phyloP scores from a whole-genome alignment of 2,329 filamentous ascomycete species.

The Uncinocarpus reesii region DNA sequence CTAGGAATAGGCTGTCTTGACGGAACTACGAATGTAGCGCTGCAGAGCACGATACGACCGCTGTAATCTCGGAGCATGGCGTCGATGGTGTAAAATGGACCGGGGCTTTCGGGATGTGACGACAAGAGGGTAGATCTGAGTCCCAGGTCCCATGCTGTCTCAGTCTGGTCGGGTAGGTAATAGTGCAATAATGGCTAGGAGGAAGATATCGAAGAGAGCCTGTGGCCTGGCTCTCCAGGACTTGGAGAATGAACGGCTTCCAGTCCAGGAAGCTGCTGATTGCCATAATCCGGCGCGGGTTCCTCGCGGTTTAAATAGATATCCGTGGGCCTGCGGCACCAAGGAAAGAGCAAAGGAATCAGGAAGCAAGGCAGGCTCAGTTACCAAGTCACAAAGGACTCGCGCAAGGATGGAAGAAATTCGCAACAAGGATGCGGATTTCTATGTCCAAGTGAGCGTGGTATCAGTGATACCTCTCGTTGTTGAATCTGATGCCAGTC shows the following conservation, averaged over 20 bases:
- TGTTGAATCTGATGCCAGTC: too few relatives aligned
- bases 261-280: conserved; percentile 4
- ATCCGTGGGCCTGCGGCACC: background rate
- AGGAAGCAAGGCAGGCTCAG: background rate
- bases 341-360: background rate
- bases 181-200: conserved; percentile 6
- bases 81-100: conserved; percentile 12
- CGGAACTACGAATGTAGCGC: conserved; percentile 14
- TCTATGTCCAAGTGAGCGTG: too few relatives aligned
- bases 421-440: background rate
- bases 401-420: background rate
- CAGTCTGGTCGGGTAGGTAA: conserved; percentile 12
- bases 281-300: background rate
- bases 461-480: too few relatives aligned
- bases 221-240: conserved; percentile 9
- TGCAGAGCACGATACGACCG: conserved; percentile 1
- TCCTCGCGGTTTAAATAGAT: conserved; percentile 1
- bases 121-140: conserved; percentile 7
- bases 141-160: conserved; percentile 4
- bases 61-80: conserved; percentile 11
- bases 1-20: conserved; percentile 2
- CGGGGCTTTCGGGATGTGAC: background rate
- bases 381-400: background rate
- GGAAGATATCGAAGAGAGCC: conserved; percentile 11
- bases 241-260: conserved; percentile 3